These are phyloP conservation scores for Orbilia oligospora DNA, from an alignment of 2,329 filamentous ascomycete genomes.

Conservation along the genomic window DNA sequence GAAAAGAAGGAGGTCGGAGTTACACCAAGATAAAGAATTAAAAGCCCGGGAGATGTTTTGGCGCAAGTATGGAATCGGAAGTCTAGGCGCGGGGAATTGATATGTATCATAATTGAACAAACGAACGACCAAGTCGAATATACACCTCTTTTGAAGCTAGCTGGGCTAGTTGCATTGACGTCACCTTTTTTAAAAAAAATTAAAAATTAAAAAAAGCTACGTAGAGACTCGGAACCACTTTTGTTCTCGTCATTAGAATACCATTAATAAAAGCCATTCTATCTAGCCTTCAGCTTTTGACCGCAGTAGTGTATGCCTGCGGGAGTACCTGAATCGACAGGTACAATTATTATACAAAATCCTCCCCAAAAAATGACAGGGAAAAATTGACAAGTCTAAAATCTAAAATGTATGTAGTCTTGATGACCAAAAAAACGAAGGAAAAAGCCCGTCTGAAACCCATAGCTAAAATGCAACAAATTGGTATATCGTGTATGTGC, in stretches of 20 bases:
- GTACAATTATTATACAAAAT: conserved; percentile 30
- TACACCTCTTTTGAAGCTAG: background rate
- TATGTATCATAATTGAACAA: background rate
- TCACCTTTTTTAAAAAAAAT: background rate
- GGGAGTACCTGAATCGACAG: conserved; percentile 8
- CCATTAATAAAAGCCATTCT: conserved; percentile 28
- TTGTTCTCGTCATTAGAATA: conserved; percentile 15
- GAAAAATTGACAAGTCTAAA: conserved; percentile 8
- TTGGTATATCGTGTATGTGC: conserved; percentile 12
- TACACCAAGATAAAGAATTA: conserved; percentile 47
- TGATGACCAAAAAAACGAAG: conserved; percentile 10
- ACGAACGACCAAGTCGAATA: background rate
- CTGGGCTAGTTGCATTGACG: background rate
- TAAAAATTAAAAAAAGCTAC: too few species aligned
- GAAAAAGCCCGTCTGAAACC: conserved; percentile 23
- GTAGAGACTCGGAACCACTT: background rate
- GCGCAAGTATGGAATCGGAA: conserved; percentile 37
- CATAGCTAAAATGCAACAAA: conserved; percentile 33
- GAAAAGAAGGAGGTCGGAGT: conserved; percentile 35
- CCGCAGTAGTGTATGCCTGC: conserved; percentile 39
- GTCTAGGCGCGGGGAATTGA: conserved; percentile 26
- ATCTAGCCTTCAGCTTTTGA: conserved; percentile 20
- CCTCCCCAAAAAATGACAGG: conserved; percentile 14
- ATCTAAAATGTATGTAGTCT: conserved; percentile 8
- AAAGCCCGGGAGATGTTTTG: conserved; percentile 43